Evolutionary conservation across 345 rosid genomes (phyloP), one percentile per base, ranked within the genome.

Genomic region (Acer campestre): DNA sequence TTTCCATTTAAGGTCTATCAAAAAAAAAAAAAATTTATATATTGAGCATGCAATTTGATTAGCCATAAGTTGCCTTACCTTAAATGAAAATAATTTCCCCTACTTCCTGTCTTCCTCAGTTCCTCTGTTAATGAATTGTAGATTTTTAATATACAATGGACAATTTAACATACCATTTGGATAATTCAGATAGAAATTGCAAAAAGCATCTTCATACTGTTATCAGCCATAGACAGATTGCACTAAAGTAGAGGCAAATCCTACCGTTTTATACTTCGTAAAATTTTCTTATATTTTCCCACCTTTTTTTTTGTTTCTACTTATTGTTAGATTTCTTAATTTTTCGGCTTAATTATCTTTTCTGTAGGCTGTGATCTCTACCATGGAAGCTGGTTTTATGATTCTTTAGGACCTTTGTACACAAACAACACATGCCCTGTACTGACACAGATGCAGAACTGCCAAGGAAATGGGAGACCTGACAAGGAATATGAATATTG

Each of bases 391-490:
- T 97, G 99, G 98, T 88, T 91, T 84, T 87, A 89, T 82, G 99
- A 97, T 89, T 75, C 92, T 13, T 25, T 48, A 31, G 98, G 95
- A 74, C 98, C 98, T 46, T 13, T 78, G 53, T 97, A 97, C 89
- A 88, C 97, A 61, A 97, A 92, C 98, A 90, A 94, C 86, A 79
- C 94, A 6, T 97, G 99, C 82, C 98, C 98, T 66, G 85, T 92
- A 69, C 44, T 94, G 67, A 90, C 98, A 40, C 99, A 94, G 93
- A 93, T 90, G 98, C 98, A 93, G 88, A 97, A 97, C 86, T 97
- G 99, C 87, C 99, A 90, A 84, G 99, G 98, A 11, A 97, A 97
- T 76, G 99, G 98, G 74, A 89, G 99, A 81, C 94, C 97, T 44
- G 99, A 97, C 80, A 90, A 82, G 74, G 94, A 90, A 79, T 92